Evolutionary conservation across 2,329 filamentous ascomycete genomes (phyloP), one percentile per base, ranked within the genome.

Genomic region (Arachnomyces sp.): DNA sequence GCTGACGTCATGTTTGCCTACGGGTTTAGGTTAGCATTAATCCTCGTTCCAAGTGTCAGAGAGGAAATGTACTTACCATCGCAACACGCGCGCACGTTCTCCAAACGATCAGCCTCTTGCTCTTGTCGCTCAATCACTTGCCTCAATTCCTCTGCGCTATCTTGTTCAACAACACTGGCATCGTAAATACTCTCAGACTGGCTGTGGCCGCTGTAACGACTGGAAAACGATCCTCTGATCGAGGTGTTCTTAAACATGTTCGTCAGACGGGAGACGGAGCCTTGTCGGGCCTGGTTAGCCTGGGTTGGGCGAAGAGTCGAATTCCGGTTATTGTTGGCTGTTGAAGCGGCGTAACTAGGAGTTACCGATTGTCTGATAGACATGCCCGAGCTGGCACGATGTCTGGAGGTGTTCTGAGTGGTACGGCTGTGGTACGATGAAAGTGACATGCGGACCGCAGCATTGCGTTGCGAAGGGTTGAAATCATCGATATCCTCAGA

Each of bases 61-160:
- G n/a, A 4, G 15, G 4, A 31, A 13, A 31, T 25, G n/a, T 31
- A 69, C 82, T 76, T 74, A 90, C 89, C 92, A 75, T 96, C 92
- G 64, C 92, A 98, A 68, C 92, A 98, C 44, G 90, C 89, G 58
- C 92, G 76, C 49, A 98, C 92, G 61, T 98, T 95, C 71, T 96
- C 90, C 54, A 96, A 72, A 46, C 81, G 75, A 57, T 89, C 84
- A 17, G 81, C 72, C 50, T 89, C 84, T 39, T 79, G 71, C 47
- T 77, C 60, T 39, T 68, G 61, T 36, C 64, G 73, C 64, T 90
- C 84, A 53, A 90, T 85, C 48, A 89, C 79, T 48, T 81, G 75
- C 42, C 86, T 73, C 42, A 94, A 61, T 57, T 95, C 87, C 61
- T 94, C 87, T 2, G 84, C 84, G 53, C 82, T 87, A 57, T 90